Evolutionary conservation across 495 filamentous ascomycete genomes (phyloP), one percentile per base, ranked within the genome.

Genomic region (Penicillium pancosmium): DNA sequence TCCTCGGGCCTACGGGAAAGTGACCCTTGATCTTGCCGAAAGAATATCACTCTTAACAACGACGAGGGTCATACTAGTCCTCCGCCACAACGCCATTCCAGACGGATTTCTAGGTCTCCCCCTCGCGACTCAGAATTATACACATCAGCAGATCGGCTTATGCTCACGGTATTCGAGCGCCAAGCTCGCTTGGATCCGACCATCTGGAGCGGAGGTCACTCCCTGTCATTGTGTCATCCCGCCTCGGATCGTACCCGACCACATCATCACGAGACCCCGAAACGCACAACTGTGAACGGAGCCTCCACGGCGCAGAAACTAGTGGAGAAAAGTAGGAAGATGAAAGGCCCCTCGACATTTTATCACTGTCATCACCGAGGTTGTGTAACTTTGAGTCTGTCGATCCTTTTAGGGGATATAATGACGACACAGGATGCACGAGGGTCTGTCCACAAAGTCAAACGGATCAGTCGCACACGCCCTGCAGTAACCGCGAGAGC

Each of bases 351-450:
- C 27, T 31, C 27, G 27, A 31, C 27, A 31, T 4, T 31, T 31
- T 4, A 31, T 31, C 27, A 31, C 27, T 9, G 27, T 9, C 11
- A 27, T 48, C 15, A 2, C 46, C 11, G 46, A 27, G 19, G n/a
- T 48, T 27, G 46, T 48, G 46, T 27, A 23, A 48, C 46, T 2
- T 48, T 0, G 21, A 48, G 23, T 13, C 23, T 0, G 16, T 44
- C 18, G 46, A 23, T 27, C 46, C n/a, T 23, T 25, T 12, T 48
- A 48, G 46, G 19, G 9, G 21, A 19, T 48, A 48, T 48, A 9
- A 48, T 48, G 46, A 48, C 46, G 46, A 48, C 46, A 48, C 12
- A 7, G 21, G 10, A 23, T 48, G 46, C 21, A 48, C 21, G 46
- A 11, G 46, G 19, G 10, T 27, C 13, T 48, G 18, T 27, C 41